These are phyloP conservation scores for Backusella mclennaniae DNA, from an alignment of 192 early-diverging fungal species.

Conservation along the genomic window DNA sequence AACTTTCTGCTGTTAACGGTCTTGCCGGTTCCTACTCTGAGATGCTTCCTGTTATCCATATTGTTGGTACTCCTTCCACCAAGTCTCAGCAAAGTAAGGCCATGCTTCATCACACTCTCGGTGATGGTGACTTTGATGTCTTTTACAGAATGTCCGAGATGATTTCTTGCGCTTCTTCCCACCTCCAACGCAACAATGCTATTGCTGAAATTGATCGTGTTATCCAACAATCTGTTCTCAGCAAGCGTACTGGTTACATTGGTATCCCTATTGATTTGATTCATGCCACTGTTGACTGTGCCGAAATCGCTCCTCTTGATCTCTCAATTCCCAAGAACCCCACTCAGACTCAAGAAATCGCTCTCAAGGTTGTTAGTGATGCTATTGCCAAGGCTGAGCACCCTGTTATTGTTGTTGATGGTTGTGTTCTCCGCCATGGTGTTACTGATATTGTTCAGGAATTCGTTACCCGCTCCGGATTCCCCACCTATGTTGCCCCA, in stretches of 20 bases:
- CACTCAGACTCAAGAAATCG: slow-evolving; percentile 18
- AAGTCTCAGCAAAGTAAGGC: slow-evolving; percentile 42
- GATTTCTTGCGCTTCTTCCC: slow-evolving; percentile 41
- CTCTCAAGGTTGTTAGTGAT: slow-evolving; percentile 31
- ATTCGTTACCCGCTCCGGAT: slow-evolving; percentile 25
- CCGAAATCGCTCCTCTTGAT: slow-evolving; percentile 26
- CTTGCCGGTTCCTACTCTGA: slow-evolving; percentile 48
- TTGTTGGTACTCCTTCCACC: slow-evolving; percentile 49
- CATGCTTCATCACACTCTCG: slow-evolving; percentile 49
- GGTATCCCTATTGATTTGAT: slow-evolving; percentile 45
- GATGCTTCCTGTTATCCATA: slow-evolving; percentile 51
- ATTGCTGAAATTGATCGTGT: slow-evolving; percentile 43
- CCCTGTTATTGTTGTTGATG: slow-evolving; percentile 49
- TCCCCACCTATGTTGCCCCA: slow-evolving; percentile 42
- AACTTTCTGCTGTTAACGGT: slow-evolving; percentile 42
- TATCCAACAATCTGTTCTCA: not conserved
- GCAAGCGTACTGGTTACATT: slow-evolving; percentile 34
- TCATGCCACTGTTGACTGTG: slow-evolving; percentile 14
- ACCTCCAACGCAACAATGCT: slow-evolving; percentile 32
- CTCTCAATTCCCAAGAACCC: slow-evolving; percentile 30
- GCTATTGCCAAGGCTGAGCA: slow-evolving; percentile 32
- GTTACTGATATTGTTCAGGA: slow-evolving; percentile 22
- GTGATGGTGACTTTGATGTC: slow-evolving; percentile 48
- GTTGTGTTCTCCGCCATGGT: slow-evolving; percentile 36
- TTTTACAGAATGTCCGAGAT: slow-evolving; percentile 40